These are phyloP conservation scores for Eucalyptus marginata DNA, from an alignment of 345 rosid genomes.

Conservation along the genomic window DNA sequence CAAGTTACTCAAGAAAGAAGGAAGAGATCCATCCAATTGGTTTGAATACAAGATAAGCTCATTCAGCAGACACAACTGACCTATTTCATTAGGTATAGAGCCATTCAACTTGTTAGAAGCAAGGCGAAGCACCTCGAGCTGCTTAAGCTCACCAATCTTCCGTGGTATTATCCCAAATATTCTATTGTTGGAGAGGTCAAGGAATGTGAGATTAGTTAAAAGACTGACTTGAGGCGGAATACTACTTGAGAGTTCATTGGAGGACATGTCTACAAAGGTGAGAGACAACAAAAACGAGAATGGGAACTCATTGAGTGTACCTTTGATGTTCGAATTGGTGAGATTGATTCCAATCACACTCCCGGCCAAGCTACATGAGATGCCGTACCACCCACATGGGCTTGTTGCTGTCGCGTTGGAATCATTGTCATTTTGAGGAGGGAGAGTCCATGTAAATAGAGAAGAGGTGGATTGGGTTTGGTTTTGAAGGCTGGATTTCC, in stretches of 20 bases:
- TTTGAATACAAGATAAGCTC: slow-evolving; percentile 4
- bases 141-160: background rate
- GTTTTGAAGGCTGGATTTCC: background rate
- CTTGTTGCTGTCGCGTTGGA: fast-evolving
- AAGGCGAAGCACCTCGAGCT: background rate
- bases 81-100: slow-evolving; percentile 8
- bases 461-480: background rate
- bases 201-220: background rate
- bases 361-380: background rate
- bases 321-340: background rate
- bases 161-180: slow-evolving; percentile 4
- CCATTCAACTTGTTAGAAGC: slow-evolving; percentile 1
- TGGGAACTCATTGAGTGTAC: slow-evolving; percentile 6
- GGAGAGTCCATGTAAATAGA: background rate
- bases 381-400: background rate
- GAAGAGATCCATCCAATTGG: slow-evolving; percentile 10
- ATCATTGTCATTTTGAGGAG: background rate
- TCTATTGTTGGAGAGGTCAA: slow-evolving; percentile 1
- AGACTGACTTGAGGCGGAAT: background rate
- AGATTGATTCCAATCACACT: slow-evolving; percentile 1
- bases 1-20: slow-evolving; percentile 6
- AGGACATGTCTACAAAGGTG: background rate
- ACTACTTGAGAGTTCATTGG: background rate
- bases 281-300: slow-evolving; percentile 13
- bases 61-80: background rate